These are phyloP conservation scores for Scytalidium sp. DNA, from an alignment of 2,329 filamentous ascomycete genomes.

Conservation along the genomic window DNA sequence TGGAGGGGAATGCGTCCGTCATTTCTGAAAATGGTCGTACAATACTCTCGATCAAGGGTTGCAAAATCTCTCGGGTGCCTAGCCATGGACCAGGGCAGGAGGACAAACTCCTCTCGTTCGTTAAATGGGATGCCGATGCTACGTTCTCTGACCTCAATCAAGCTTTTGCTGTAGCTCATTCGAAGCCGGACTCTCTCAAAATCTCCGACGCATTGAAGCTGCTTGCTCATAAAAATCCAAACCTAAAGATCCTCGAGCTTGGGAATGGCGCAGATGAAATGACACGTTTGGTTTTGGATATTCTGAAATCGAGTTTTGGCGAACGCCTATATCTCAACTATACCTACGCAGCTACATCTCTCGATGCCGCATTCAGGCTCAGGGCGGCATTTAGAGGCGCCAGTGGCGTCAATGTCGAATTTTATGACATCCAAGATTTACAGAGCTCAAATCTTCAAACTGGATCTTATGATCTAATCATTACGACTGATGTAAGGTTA, in stretches of 20 bases:
- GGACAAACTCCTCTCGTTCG: not conserved
- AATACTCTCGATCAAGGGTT: not conserved
- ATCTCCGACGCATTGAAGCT: conserved; percentile 4
- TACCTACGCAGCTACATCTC: conserved; percentile 4
- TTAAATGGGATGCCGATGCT: conserved; percentile 1
- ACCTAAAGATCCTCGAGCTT: conserved; percentile 29
- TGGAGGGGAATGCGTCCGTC: not conserved
- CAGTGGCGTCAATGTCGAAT: not conserved
- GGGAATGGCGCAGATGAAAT: conserved; percentile 15
- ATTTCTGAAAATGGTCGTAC: not conserved
- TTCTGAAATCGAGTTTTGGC: not conserved
- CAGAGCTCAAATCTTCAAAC: not conserved
- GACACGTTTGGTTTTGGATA: conserved; percentile 4
- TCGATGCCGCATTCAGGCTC: not conserved
- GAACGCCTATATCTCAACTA: conserved; percentile 1
- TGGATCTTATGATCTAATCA: conserved; percentile 4
- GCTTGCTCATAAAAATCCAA: conserved; percentile 20
- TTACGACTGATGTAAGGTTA: conserved; percentile 2
- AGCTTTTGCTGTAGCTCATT: conserved; percentile 8
- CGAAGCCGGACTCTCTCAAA: conserved; percentile 8
- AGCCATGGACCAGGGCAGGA: not conserved
- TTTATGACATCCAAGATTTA: not conserved
- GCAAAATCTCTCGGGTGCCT: not conserved
- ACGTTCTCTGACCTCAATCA: conserved; percentile 6
- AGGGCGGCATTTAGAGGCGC: not conserved